Conservation (phyloP, 257 asterid species). For the Penstemon newberryi region DNA sequence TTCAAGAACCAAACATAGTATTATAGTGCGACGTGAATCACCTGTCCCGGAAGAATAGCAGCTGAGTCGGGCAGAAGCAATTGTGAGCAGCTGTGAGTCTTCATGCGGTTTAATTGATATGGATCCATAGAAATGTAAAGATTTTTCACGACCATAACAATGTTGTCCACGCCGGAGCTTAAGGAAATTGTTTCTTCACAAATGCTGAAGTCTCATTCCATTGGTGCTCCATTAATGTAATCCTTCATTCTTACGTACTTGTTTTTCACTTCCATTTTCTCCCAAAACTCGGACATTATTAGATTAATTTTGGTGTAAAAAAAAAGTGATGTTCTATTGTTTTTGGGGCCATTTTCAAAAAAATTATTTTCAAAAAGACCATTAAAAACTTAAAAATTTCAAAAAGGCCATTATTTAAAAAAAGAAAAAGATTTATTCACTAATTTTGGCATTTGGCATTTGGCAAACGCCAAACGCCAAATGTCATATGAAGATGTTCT, state of each 20-base stretch:
- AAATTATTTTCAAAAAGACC: too few species aligned
- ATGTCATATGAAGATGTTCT: too few species aligned
- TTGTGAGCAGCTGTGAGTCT: slow-evolving; percentile 34
- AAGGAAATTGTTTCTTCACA: slow-evolving; percentile 17
- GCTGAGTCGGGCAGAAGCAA: slow-evolving; percentile 6
- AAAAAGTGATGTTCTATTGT: too few species aligned
- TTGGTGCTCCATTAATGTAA: slow-evolving; percentile 10
- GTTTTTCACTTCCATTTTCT: neutral
- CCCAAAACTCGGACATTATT: too few species aligned
- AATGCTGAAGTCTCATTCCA: slow-evolving; percentile 7
- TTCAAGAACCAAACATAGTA: too few species aligned
- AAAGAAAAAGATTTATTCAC: too few species aligned
- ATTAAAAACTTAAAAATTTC: too few species aligned
- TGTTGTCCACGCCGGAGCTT: slow-evolving; percentile 9
- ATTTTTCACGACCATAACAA: slow-evolving; percentile 35
- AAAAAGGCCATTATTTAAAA: too few species aligned
- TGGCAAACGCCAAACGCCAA: too few species aligned
- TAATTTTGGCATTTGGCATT: too few species aligned
- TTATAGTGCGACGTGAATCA: neutral
- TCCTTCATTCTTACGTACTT: slow-evolving; percentile 2
- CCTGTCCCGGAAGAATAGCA: slow-evolving; percentile 37
- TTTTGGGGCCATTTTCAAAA: too few species aligned
- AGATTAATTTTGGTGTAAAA: too few species aligned
- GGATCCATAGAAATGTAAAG: slow-evolving; percentile 48
- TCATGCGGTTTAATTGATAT: slow-evolving; percentile 48